Evolutionary conservation across 768 basidiomycete genomes (phyloP).

Genomic region (Lactifluus volemus): DNA sequence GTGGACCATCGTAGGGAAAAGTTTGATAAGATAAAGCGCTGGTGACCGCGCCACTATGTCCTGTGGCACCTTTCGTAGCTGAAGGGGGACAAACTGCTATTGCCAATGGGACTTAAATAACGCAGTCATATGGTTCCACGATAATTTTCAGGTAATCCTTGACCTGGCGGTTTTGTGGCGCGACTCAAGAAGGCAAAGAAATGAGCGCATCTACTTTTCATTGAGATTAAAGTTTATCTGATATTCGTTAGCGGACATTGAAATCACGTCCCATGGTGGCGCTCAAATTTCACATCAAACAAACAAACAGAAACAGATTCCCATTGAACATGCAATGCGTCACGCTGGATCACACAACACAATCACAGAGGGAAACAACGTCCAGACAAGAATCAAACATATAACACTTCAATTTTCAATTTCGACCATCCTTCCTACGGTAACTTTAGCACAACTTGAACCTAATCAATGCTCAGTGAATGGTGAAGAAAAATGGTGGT

Average conservation of each 20-base stretch:
- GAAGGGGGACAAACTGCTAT: not conserved
- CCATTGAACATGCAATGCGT: not conserved
- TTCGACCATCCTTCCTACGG: not conserved
- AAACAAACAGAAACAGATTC: not conserved
- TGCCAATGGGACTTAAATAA: not conserved
- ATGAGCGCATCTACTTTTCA: no score
- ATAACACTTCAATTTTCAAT: not conserved
- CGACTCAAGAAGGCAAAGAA: not conserved
- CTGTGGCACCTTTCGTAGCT: not conserved
- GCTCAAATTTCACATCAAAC: not conserved
- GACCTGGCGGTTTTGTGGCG: not conserved
- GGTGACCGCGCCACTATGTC: not conserved
- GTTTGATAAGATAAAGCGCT: not conserved
- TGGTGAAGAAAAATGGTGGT: not conserved
- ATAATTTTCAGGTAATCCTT: not conserved
- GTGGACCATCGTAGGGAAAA: not conserved
- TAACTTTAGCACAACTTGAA: no score
- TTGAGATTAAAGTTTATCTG: not conserved
- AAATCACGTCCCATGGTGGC: not conserved
- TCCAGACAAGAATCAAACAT: not conserved
- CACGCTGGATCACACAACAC: not conserved
- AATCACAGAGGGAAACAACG: not conserved
- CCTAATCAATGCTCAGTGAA: not conserved
- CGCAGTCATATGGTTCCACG: not conserved
- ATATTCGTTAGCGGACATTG: no score